Evolutionary conservation across 2,329 filamentous ascomycete species (phyloP).

Genomic region (Ampelomyces quisqualis): DNA sequence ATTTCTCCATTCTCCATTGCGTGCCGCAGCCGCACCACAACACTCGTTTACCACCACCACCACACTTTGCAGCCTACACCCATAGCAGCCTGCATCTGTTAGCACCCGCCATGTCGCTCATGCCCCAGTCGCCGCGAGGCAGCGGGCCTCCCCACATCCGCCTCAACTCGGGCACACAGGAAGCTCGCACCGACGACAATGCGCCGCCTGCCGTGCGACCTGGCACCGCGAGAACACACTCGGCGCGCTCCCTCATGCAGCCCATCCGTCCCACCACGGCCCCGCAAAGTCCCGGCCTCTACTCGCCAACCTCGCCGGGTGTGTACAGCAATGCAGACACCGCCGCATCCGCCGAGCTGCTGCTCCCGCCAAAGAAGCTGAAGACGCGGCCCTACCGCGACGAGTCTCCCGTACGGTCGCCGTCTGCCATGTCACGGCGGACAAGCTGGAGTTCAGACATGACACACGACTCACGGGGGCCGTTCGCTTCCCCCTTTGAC

Average conservation of each 20-base stretch:
- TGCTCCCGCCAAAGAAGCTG: conserved; percentile 53
- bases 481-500: conserved; percentile 58
- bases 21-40: conserved; percentile 32
- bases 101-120: conserved; percentile 16
- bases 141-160: conserved; percentile 59
- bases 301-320: conserved; percentile 27
- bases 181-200: conserved; percentile 49
- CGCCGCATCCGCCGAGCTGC: conserved; percentile 52
- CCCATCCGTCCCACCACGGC: conserved; percentile 42
- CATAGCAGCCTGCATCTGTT: conserved; percentile 23
- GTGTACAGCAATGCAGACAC: conserved; percentile 39
- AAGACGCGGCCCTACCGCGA: conserved; percentile 55
- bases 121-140: conserved; percentile 35
- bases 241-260: conserved; percentile 50
- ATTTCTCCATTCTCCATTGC: conserved; percentile 26
- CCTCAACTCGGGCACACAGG: conserved; percentile 61
- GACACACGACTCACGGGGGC: conserved; percentile 56
- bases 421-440: conserved; percentile 57
- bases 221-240: conserved; percentile 43
- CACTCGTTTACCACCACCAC: conserved; percentile 25
- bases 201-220: conserved; percentile 34
- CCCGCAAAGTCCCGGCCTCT: conserved; percentile 25
- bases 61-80: conserved; percentile 13
- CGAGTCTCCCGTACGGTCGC: conserved; percentile 52
- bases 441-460: conserved; percentile 67